These are phyloP conservation scores for Aspergillus indologenus DNA, from an alignment of 495 filamentous ascomycete genomes.

Conservation along the genomic window DNA sequence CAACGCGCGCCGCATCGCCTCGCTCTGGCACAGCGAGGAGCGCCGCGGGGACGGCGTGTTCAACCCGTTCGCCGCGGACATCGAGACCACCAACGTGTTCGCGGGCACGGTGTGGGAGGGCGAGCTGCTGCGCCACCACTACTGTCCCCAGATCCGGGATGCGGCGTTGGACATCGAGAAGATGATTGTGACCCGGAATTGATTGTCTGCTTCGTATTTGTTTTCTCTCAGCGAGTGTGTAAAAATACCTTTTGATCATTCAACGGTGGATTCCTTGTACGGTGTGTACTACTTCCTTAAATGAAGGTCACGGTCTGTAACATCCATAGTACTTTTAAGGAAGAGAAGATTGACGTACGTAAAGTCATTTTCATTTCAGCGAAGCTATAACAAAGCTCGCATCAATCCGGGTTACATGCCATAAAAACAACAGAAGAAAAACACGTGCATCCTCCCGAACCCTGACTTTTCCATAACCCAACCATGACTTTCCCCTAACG, in stretches of 20 bases:
- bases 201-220: slow-evolving; percentile 4
- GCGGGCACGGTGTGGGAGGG: slow-evolving; percentile 91
- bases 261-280: no score
- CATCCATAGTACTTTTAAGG: neutral
- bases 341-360: no score
- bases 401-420: no score
- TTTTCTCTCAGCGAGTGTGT: neutral
- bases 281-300: no score
- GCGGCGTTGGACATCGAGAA: slow-evolving; percentile 70
- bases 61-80: slow-evolving; percentile 51
- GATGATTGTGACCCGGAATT: slow-evolving; percentile 39
- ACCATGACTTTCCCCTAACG: no score
- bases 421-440: no score
- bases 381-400: no score
- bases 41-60: slow-evolving; percentile 76
- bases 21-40: slow-evolving; percentile 85
- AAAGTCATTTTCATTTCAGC: no score
- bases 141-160: slow-evolving; percentile 78
- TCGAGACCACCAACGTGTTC: slow-evolving; percentile 85
- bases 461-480: no score
- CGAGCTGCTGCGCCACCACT: slow-evolving; percentile 81
- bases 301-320: neutral
- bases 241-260: no score
- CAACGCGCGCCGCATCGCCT: slow-evolving; percentile 65
- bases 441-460: no score